Base-by-base conservation (phyloP, 768 basidiomycete genomes). In the Clitopilus hobsonii region DNA sequence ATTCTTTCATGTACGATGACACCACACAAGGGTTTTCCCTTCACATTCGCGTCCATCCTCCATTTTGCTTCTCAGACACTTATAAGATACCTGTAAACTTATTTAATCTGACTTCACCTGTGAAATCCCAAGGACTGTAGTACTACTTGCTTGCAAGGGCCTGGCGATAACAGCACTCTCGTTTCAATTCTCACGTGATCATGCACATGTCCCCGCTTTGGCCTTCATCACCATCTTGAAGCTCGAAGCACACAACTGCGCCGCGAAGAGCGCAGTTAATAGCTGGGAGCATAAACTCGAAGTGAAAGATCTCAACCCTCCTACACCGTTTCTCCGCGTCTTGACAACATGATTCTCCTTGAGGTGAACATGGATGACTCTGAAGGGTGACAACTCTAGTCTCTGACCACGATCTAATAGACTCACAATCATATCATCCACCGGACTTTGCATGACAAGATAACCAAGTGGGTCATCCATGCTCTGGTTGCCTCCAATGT, bases 391-490 rank as follows among this genome's bases (percentile, higher is more conserved):
- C 51, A 50, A 54, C 27, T 36, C 32, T 32, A 51, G 51, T 57
- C 58, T 51, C 29, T 38, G 41, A 45, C 41, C 11, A 20, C 57
- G 11, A 6, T 32, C 30, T 10, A 54, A 62, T 53, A 97, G 93
- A 79, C 92, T 18, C 90, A 95, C 66, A 96, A 92, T 71, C 86
- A 91, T 60, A 94, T 97, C 69, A 95, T 98, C 61, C 88, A 94
- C 65, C 88, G 86, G 16, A 94, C 94, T 22, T 75, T 98, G 54
- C 74, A 82, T 4, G 95, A 98, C 63, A 94, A 96, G 72, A 80
- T 88, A 56, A 72, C 74, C 61, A 96, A 94, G 96, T 95, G 67
- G 62, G 61, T 58, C 4, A 27, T 4, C 13, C 8, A 49, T 14
- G 5, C 48, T 23, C 18, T 23, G 22, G 24, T 23, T n/a, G n/a